Evolutionary conservation across 352 stramenopile genomes (phyloP).

Genomic region (Hyaloperonospora arabidopsidis): DNA sequence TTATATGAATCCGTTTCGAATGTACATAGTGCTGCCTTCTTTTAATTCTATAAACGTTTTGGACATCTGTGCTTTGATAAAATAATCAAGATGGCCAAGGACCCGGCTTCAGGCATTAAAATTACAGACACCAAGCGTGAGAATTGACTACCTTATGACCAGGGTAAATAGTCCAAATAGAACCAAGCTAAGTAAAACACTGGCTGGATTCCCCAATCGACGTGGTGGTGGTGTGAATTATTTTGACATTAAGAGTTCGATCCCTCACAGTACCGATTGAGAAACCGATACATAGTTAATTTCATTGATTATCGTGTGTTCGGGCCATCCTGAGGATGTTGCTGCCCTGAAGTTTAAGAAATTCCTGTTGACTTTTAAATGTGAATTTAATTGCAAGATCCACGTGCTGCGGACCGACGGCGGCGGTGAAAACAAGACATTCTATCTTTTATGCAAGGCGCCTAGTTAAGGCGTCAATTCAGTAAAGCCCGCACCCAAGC

Average conservation of each 20-base stretch:
- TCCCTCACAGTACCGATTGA: not conserved
- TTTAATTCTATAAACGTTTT: too few relatives aligned
- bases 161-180: too few relatives aligned
- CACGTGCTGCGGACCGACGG: not conserved
- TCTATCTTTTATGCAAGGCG: not conserved
- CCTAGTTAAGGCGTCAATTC: not conserved
- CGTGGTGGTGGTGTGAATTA: not conserved
- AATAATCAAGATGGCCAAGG: too few relatives aligned
- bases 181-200: too few relatives aligned
- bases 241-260: not conserved
- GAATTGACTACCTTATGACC: too few relatives aligned
- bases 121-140: too few relatives aligned
- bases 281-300: not conserved
- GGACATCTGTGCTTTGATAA: too few relatives aligned
- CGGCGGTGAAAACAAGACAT: not conserved
- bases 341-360: not conserved
- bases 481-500: not conserved
- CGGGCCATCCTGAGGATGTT: not conserved
- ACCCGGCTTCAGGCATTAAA: too few relatives aligned
- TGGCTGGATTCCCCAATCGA: not conserved
- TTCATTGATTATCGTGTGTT: not conserved
- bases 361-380: not conserved
- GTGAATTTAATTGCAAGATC: not conserved
- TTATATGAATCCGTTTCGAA: too few relatives aligned
- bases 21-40: too few relatives aligned